Evolutionary conservation across 352 stramenopile species (phyloP), one percentile per base, ranked within the genome.

Genomic region (Globisporangium irregulare): DNA sequence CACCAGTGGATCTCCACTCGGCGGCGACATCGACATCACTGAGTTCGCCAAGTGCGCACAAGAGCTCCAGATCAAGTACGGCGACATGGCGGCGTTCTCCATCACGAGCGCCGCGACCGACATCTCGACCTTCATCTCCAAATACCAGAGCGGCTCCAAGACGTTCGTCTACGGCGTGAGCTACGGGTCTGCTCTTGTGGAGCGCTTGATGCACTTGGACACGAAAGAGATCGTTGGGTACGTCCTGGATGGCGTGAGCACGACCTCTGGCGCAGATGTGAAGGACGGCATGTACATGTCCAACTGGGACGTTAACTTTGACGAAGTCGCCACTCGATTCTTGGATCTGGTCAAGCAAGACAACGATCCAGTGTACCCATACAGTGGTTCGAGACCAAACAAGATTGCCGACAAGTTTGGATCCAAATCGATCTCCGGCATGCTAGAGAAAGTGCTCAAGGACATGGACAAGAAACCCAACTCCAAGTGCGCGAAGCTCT

Each of bases 131-230:
- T 25, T 59, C 9, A 22, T 34, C 27, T 70, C 70, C 1, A 63
- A 67, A 1, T 76, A 73, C 38, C 20, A 69, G 77, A 60, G 36
- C 36, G 36, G 36, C 36, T 43, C 36, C 38, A 46, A 46, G 12
- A 46, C 38, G 9, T 46, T 46, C 12, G 38, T 46, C 1, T 46
- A 46, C 4, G 38, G 38, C 38, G 38, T 46, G 38, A 89, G 80
- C 61, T 89, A 89, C 56, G 81, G 81, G 43, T 80, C 77, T 0
- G 68, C 74, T 24, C 55, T 86, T 8, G 71, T 84, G 4, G 77
- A 89, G 62, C 77, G 79, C 12, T 24, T 84, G 9, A 82, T 87
- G 20, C 81, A 87, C 41, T 51, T 89, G 15, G 38, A 69, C 4
- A 70, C 71, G 3, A 64, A 75, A 1, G 68, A 74, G 18, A 74